Evolutionary conservation across 768 basidiomycete species (phyloP), one percentile per base, ranked within the genome.

Genomic region (Mycena galericulata): DNA sequence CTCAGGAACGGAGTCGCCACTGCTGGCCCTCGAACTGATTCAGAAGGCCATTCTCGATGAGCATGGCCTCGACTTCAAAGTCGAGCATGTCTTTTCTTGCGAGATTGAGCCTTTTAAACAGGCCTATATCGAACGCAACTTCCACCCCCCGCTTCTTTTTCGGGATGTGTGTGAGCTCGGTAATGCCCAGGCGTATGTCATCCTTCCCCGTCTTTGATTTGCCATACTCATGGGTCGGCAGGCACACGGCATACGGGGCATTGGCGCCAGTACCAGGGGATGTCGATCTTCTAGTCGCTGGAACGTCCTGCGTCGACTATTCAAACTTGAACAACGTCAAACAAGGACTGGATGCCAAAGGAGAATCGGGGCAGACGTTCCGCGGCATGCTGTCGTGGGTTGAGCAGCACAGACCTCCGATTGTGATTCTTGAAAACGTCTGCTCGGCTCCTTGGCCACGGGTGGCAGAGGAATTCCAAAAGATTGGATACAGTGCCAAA

Each of bases 61-160:
- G 72, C 88, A 89, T 72, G 87, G 83, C 4, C 73, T 92, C 58
- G 81, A 85, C 2, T 80, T 98, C 62, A 87, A 91, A 27, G 84
- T 95, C 57, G 93, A 97, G 77, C 96, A 98, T 79, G 94, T 97
- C 47, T 97, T 98, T 81, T 97, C 96, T 1, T 98, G 96, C 79
- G 96, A 98, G 81, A 97, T 98, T 62, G 96, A 96, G 76, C 96
- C 96, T 4, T 97, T 96, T 86, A 97, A 98, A 80, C 96, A 97
- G 76, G 97, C 96, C 0, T 98, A 98, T 75, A 98, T 98, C 69
- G 97, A 98, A 76, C 87, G 97, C 34, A 98, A 98, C 78, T 98
- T 98, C 76, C 88, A 92, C 43, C 97, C 97, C 26, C 96, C 96
- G 15, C 79, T 97, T 29, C 84, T 98, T 36, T 98, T 98, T 79